Conservation (phyloP, 345 rosid species). For the Lumnitzera littorea region DNA sequence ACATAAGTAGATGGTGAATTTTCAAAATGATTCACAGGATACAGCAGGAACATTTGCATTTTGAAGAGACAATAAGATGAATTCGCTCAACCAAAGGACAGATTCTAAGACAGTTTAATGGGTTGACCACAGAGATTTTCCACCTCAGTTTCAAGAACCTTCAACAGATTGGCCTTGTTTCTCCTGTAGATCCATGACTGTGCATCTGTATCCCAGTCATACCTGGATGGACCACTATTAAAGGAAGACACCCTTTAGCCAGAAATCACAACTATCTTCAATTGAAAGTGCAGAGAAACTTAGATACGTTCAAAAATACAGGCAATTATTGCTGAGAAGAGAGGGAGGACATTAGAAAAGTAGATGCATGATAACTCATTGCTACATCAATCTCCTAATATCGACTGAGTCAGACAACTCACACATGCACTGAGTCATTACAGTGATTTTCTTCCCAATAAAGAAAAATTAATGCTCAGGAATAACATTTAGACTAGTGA, state of each 20-base stretch:
- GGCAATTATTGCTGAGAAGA: too few species aligned
- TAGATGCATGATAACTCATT: too few species aligned
- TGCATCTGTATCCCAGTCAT: conserved; percentile 73
- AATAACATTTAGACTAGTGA: too few species aligned
- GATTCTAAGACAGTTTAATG: conserved; percentile 41
- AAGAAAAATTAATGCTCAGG: too few species aligned
- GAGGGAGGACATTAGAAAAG: too few species aligned
- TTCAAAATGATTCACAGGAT: neutral
- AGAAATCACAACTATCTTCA: neutral
- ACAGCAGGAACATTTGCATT: neutral
- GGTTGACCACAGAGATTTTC: conserved; percentile 63
- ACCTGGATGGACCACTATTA: conserved; percentile 78
- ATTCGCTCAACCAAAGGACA: neutral
- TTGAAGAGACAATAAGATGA: neutral
- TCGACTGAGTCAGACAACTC: too few species aligned
- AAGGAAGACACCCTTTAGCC: neutral
- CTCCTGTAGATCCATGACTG: conserved; percentile 75
- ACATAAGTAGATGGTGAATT: too few species aligned
- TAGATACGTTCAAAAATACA: too few species aligned
- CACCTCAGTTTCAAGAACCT: conserved; percentile 64
- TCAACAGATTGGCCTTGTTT: conserved; percentile 50
- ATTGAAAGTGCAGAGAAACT: neutral
- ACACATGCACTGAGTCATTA: too few species aligned
- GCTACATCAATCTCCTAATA: too few species aligned
- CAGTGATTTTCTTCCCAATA: too few species aligned